These are phyloP conservation scores for Penicillium nucicola DNA, from an alignment of 495 filamentous ascomycete genomes.

Conservation along the genomic window DNA sequence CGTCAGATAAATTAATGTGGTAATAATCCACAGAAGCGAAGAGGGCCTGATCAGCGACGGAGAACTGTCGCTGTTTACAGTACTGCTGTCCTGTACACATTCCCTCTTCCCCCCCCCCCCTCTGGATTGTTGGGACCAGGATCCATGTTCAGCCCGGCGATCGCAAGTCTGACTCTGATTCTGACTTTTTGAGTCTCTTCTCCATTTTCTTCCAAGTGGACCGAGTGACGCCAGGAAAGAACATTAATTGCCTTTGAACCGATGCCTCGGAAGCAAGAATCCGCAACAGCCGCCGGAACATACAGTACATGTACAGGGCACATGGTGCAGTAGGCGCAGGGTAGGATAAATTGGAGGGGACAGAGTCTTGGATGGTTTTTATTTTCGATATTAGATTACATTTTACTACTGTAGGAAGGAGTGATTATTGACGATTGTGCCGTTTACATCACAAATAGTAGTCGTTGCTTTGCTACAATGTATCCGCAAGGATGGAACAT, in stretches of 20 bases:
- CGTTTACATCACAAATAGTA: background rate
- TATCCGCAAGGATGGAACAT: slow-evolving; percentile 18
- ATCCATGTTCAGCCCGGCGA: background rate
- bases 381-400: too few species aligned
- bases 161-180: background rate
- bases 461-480: too few species aligned
- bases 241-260: background rate
- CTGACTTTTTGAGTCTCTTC: too few species aligned
- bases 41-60: background rate
- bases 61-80: too few species aligned
- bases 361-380: too few species aligned
- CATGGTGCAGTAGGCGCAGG: too few species aligned
- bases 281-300: background rate
- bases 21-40: background rate
- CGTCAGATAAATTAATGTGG: background rate
- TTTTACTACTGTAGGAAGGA: too few species aligned
- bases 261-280: background rate
- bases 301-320: background rate
- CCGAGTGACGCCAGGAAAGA: slow-evolving; percentile 6
- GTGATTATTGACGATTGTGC: background rate
- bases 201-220: background rate
- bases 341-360: too few species aligned
- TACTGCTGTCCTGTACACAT: too few species aligned
- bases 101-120: too few species aligned
- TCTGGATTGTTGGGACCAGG: background rate